A percentile compares a stretch with the other conserved stretches of the same genome.
These are phyloP conservation scores for Globisporangium abappressorium DNA, from an alignment of 352 stramenopile species.

Conservation along the genomic window DNA sequence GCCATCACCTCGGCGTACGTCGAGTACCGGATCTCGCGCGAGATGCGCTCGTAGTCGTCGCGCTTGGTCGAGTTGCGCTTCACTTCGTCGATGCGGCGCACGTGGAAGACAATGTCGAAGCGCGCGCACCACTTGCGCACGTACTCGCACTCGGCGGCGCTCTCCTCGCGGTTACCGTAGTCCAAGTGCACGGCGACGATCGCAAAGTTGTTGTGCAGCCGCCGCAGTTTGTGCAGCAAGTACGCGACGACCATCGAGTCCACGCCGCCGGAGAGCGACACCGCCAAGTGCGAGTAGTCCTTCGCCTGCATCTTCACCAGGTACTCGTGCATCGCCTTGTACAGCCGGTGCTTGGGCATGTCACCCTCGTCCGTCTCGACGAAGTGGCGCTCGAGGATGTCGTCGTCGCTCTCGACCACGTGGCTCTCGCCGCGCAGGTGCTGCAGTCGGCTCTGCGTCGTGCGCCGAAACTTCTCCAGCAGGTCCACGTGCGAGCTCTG, in stretches of 20 bases:
- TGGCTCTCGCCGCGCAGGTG: constrained; percentile 37
- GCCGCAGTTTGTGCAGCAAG: constrained; percentile 85
- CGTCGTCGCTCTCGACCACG: constrained; percentile 20
- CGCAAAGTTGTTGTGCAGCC: constrained; percentile 45
- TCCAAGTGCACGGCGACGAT: constrained; percentile 96
- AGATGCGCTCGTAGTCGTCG: constrained; percentile 95
- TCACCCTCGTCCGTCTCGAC: constrained; percentile 66
- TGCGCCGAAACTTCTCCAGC: constrained; percentile 80
- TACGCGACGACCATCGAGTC: constrained; percentile 98
- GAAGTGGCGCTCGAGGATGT: constrained; percentile 69
- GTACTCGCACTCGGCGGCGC: constrained; percentile 89
- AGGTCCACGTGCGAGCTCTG: constrained; percentile 59
- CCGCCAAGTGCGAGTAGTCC: constrained; percentile 54
- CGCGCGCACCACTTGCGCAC: constrained; percentile 87
- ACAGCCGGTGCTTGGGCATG: constrained; percentile 65
- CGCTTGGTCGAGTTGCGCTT: constrained; percentile 89
- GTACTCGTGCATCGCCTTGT: constrained; percentile 71
- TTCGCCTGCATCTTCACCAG: constrained; percentile 42
- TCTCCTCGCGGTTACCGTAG: constrained; percentile 96
- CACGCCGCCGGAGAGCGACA: constrained; percentile 94
- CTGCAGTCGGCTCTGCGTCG: constrained; percentile 69
- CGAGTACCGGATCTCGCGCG: constrained; percentile 92
- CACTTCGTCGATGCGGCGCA: constrained; percentile 90
- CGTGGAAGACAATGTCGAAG: constrained; percentile 79
- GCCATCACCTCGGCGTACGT: constrained; percentile 88